phyloP scores from a whole-genome alignment of 2,329 filamentous ascomycete genomes.

The Cytospora chrysosperma region DNA sequence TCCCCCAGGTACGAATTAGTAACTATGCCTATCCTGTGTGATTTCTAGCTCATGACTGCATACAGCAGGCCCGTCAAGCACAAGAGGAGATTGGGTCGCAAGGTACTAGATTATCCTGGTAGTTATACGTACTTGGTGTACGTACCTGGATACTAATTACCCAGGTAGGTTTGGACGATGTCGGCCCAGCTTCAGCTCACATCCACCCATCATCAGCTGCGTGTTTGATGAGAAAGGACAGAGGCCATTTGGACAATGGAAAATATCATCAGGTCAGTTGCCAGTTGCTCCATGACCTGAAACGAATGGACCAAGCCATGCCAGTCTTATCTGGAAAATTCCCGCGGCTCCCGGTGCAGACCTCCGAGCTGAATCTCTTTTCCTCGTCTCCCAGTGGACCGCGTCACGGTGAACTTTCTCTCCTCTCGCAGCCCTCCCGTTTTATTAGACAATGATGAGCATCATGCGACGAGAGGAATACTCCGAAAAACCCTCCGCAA shows the following conservation, averaged over 20 bases:
- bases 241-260: neutral
- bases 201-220: neutral
- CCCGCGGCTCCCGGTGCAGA: slow-evolving; percentile 18
- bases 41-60: too few species aligned
- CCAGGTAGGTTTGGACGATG: too few species aligned
- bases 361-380: neutral
- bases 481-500: slow-evolving; percentile 1
- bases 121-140: too few species aligned
- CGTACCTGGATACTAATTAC: too few species aligned
- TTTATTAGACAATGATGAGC: slow-evolving; percentile 14
- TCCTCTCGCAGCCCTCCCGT: slow-evolving; percentile 10
- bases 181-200: neutral
- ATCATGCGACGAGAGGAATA: slow-evolving; percentile 21
- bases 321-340: slow-evolving; percentile 13
- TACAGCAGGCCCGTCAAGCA: too few species aligned
- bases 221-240: neutral
- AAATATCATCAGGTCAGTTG: neutral
- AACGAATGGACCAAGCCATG: slow-evolving; percentile 5
- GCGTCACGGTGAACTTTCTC: slow-evolving; percentile 11
- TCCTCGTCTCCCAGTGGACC: neutral
- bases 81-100: too few species aligned
- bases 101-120: too few species aligned
- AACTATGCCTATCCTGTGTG: too few species aligned
- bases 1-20: too few species aligned
- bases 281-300: slow-evolving; percentile 1